Evolutionary conservation across 257 asterid genomes (phyloP).

Genomic region (Parsonsia alboflavescens): DNA sequence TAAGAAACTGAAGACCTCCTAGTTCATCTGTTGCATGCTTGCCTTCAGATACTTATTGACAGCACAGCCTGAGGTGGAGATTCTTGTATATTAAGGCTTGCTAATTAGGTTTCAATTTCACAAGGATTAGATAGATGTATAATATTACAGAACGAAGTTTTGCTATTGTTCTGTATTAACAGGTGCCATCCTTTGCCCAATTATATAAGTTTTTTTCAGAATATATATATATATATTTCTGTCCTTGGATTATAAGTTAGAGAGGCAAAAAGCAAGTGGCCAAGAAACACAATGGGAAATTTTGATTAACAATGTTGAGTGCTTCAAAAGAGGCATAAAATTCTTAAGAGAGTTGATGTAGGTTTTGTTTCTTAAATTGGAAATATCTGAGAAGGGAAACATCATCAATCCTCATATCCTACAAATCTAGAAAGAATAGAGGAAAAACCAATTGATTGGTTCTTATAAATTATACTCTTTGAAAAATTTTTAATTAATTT

Average conservation of each 20-base stretch:
- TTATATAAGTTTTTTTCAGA: not conserved
- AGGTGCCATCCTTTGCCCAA: not conserved
- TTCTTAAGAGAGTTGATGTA: too few relatives aligned
- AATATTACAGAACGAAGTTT: too few relatives aligned
- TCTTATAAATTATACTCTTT: not conserved
- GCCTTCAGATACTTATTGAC: not conserved
- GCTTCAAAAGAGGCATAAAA: too few relatives aligned
- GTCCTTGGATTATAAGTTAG: not conserved
- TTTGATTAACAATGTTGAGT: too few relatives aligned
- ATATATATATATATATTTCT: not conserved
- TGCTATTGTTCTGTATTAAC: not conserved
- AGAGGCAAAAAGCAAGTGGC: not conserved
- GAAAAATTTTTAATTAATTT: too few relatives aligned
- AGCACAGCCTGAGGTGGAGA: not conserved
- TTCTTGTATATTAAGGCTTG: not conserved
- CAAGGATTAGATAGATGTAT: not conserved
- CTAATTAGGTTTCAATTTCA: not conserved
- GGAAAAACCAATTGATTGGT: not conserved
- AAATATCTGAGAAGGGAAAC: not conserved
- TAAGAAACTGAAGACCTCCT: not conserved
- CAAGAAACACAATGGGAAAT: too few relatives aligned
- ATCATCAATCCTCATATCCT: not conserved
- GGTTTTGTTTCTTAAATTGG: not conserved
- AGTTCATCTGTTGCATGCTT: not conserved
- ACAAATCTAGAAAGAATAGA: not conserved